A percentile compares a stretch with the other conserved stretches of the same genome.
phyloP scores from a whole-genome alignment of 257 asterid genomes.

The Salvia rosmarinus region DNA sequence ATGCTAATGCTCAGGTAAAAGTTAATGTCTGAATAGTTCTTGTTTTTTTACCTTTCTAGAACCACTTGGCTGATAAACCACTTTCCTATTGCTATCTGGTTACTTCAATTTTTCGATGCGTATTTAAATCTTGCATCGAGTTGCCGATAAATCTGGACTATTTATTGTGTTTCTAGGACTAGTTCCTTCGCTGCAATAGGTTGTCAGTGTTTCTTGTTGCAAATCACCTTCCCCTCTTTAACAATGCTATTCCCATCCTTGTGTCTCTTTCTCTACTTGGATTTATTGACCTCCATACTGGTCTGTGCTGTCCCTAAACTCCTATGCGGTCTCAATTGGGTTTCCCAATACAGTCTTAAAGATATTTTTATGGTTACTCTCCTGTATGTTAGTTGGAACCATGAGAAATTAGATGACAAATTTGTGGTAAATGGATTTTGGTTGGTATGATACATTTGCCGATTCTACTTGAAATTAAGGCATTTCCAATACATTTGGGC shows the following conservation, averaged over 20 bases:
- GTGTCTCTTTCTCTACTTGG: conserved; percentile 3
- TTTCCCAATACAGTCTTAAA: not conserved
- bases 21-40: not conserved
- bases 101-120: not conserved
- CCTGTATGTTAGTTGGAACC: not conserved
- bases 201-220: not conserved
- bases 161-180: not conserved
- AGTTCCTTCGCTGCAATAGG: not conserved
- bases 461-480: not conserved
- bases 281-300: not conserved
- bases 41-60: not conserved
- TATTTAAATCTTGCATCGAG: not conserved
- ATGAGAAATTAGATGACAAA: not conserved
- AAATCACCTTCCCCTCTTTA: not conserved
- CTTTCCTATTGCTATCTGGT: not conserved
- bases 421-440: not conserved
- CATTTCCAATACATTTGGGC: conserved; percentile 5
- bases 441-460: not conserved
- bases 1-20: not conserved
- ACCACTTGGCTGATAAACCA: not conserved
- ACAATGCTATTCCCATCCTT: not conserved
- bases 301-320: not conserved
- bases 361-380: not conserved
- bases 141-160: not conserved
- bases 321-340: not conserved